Base-by-base conservation (phyloP, 2,329 filamentous ascomycete genomes). In the Colletotrichum sp. region DNA sequence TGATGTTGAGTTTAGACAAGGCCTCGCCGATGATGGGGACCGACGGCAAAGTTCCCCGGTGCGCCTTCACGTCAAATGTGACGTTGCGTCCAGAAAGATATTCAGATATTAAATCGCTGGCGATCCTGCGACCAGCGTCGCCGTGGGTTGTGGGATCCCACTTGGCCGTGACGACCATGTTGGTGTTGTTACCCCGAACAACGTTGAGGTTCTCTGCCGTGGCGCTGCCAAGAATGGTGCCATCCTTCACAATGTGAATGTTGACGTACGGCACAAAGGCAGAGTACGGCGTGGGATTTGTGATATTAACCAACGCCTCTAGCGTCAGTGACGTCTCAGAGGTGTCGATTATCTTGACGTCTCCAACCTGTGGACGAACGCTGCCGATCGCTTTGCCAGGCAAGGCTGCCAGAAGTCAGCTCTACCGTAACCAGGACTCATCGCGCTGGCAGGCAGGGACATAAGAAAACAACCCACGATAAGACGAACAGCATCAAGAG, bases 31-130 rank as follows among this genome's bases (percentile, higher is more conserved):
- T 87, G 6, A 88, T 83, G 1, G 95, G 96, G 68, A 95, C 90
- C 1, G 90, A 85, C 5, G 97, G 96, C 68, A 99, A 92, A 65
- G 93, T 95, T 59, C 88, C 88, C 64, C 90, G 86, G 82, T 98
- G 94, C 4, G 93, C 90, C 81, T 92, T 91, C 12, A 98, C 84
- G 0, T 93, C 94, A 60, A 99, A 85, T 24, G 92, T 95, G 1
- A 95, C 96, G 85, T 99, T 98, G 83, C 90, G 93, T 10, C 96
- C 96, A 5, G 96, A 99, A 13, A 98, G 88, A 81, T 97, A 99
- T 80, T 95, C 92, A 3, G 95, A 98, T 12, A 99, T 85, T 24
- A 98, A 86, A 63, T 96, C 91, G 69, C 92, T 90, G 3, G 95
- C 96, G 77, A 93, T 89, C 32, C 87, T 83, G 59, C 88, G 88